Percentiles rank a stretch among this genome's conserved stretches.
Evolutionary conservation across 768 basidiomycete genomes (phyloP).

Genomic region (Leccinum obscurum): DNA sequence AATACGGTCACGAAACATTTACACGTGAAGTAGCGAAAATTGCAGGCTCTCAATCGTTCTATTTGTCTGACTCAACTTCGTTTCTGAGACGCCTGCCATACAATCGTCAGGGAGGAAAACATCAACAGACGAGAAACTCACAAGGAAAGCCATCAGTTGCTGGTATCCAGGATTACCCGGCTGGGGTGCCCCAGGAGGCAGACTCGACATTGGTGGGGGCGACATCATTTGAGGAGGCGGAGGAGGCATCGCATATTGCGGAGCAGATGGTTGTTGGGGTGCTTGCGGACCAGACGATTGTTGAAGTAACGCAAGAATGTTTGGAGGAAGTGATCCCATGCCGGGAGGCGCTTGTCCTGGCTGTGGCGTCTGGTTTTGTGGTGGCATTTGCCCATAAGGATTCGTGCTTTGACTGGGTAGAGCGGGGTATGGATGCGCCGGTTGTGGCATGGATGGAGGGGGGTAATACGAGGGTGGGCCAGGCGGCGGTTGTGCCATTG

Average conservation of each 20-base stretch:
- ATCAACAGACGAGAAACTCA: constrained; percentile 33
- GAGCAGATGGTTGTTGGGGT: constrained; percentile 31
- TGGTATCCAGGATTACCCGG: constrained; percentile 51
- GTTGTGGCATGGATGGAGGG: constrained; percentile 36
- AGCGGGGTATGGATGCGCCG: constrained; percentile 21
- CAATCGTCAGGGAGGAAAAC: not conserved
- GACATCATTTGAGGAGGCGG: constrained; percentile 47
- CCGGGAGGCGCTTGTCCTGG: constrained; percentile 36
- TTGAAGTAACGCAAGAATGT: constrained; percentile 68
- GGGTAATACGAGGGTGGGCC: constrained; percentile 45
- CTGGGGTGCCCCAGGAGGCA: constrained; percentile 42
- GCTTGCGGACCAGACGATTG: constrained; percentile 42
- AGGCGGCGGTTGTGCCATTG: constrained; percentile 29
- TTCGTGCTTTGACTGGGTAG: constrained; percentile 21
- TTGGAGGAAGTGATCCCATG: constrained; percentile 55
- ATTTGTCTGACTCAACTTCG: constrained; percentile 16
- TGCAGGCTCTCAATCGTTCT: not conserved
- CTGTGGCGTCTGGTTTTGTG: constrained; percentile 31
- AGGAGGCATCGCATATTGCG: constrained; percentile 39
- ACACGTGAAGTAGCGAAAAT: constrained; percentile 11
- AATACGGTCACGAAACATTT: constrained; percentile 23
- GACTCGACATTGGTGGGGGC: constrained; percentile 41
- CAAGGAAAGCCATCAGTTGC: constrained; percentile 70
- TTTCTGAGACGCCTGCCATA: constrained; percentile 29
- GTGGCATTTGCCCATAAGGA: constrained; percentile 33